Base-by-base conservation (phyloP, 768 basidiomycete genomes). In the Thelephora ganbajun region DNA sequence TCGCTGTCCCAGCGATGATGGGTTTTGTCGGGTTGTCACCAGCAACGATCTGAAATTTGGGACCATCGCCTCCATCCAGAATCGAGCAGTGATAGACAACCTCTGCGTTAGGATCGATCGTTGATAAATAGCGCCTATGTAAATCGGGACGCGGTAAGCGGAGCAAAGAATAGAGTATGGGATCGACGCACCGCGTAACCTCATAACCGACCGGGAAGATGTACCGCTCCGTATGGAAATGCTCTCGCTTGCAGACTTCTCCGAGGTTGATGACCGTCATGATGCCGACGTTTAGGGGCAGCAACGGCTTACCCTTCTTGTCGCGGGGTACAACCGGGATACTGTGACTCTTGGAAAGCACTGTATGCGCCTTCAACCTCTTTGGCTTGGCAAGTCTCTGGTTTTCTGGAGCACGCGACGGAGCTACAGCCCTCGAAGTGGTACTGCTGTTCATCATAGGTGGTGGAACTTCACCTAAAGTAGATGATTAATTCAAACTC, bases 161-260 rank as follows among this genome's bases (percentile, higher is more conserved):
- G 44, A 30, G 18, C 18, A 37, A 23, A 47, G 22, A 41, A 33
- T 35, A 33, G 49, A 34, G n/a, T 14, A 16, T 35, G 12, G 20
- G 50, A 39, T 9, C 0, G 14, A 59, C 73, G 44, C 36, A 83
- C 85, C 86, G 73, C 3, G 78, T 82, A 5, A 87, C 83, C 57
- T 86, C 83, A 59, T 88, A 90, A 13, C 85, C 85, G 35, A 89
- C 81, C 9, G 88, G 88, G 56, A 87, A 91, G 53, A 91, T 90
- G 58, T 90, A 90, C 46, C 88, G 69, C 59, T 90, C 86, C 0
- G 87, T 88, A 59, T 87, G 83, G 57, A 88, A 90, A 59, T 88
- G 83, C 53, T 88, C 84, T 26, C 83, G 71, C 78, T 80, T 77
- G 57, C 83, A 86, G 6, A 89, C 77, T 45, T 77, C 74, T 2